Evolutionary conservation across 306 rosid genomes (phyloP), one percentile per base, ranked within the genome.

Genomic region (Fagus crenata): DNA sequence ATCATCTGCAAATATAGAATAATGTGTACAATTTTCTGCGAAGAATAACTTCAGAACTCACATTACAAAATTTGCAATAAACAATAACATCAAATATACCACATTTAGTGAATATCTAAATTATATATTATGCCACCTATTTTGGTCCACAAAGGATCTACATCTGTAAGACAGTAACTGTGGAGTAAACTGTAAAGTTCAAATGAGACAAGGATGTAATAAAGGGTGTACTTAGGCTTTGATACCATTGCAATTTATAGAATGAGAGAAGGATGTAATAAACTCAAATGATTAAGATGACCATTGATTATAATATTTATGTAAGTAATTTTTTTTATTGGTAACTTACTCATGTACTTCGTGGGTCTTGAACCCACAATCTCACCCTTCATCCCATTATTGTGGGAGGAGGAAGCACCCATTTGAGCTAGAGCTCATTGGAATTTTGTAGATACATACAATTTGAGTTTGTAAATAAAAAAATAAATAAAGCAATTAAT

Each of bases 1-100:
- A 33, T 12, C 33, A 63, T 63, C 41, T 35, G n/a, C 17, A 63
- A 63, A 33, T 79, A 9, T 58, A 69, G 64, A 37, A 60, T 6
- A 53, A 42, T 42, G 32, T 54, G 73, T 56, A 77, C 32, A 42
- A 69, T 83, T 75, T 67, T 71, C 41, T 56, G 22, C 9, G 53
- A 73, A 74, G 75, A 69, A 73, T 73, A 53, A 35, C 42, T 63
- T 63, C 15, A 43, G 0, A 43, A 13, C 64, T 17, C 11, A 31
- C 4, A 58, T 22, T 18, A 22, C 64, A 58, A 22, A 28, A 18
- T 12, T 28, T 2, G 11, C 64, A 58, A 58, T 8, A 28, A 58
- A 58, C 64, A 18, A 3, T 58, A 22, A 58, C 64, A 58, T 18
- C 9, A 58, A 56, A 22, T 58, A 58, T 22, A 63, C 49, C 49